These are phyloP conservation scores for Candida maris DNA, from an alignment of 805 yeast genomes.

Conservation along the genomic window DNA sequence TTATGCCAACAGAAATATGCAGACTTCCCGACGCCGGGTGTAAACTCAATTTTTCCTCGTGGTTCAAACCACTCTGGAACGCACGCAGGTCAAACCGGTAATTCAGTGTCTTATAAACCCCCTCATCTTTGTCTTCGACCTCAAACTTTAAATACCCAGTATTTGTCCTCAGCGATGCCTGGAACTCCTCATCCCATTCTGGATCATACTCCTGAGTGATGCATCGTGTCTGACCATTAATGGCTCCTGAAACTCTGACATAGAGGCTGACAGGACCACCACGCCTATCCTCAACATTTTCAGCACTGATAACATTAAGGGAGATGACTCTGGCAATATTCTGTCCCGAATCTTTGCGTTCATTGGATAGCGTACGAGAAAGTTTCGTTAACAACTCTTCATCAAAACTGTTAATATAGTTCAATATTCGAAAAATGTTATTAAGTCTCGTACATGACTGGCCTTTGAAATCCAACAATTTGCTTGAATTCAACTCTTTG, in stretches of 20 bases:
- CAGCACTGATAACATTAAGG: constrained; percentile 25
- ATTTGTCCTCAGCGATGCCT: constrained; percentile 29
- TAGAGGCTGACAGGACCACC: constrained; percentile 29
- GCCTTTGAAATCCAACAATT: constrained; percentile 15
- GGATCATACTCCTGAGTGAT: constrained; percentile 63
- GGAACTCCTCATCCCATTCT: constrained; percentile 86
- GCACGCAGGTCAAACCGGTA: constrained; percentile 14
- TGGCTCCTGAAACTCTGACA: constrained; percentile 21
- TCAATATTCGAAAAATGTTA: constrained; percentile 23
- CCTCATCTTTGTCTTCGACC: constrained; percentile 18
- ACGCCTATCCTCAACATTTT: constrained; percentile 29
- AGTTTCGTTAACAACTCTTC: constrained; percentile 10
- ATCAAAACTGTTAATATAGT: constrained; percentile 16
- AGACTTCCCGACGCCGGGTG: constrained; percentile 51
- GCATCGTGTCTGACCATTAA: constrained; percentile 53
- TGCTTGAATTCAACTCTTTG: constrained; percentile 16
- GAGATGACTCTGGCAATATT: constrained; percentile 19
- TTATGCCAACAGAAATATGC: constrained; percentile 65
- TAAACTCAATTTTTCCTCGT: constrained; percentile 21
- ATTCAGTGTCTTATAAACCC: constrained; percentile 15
- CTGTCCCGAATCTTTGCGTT: constrained; percentile 1
- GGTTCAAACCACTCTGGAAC: constrained; percentile 7
- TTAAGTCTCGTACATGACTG: constrained; percentile 29
- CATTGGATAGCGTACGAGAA: constrained; percentile 12
- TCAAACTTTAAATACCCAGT: constrained; percentile 13